Base-by-base conservation (phyloP, 1,284 basidiomycete genomes). In the Taiwanofungus camphoratus region DNA sequence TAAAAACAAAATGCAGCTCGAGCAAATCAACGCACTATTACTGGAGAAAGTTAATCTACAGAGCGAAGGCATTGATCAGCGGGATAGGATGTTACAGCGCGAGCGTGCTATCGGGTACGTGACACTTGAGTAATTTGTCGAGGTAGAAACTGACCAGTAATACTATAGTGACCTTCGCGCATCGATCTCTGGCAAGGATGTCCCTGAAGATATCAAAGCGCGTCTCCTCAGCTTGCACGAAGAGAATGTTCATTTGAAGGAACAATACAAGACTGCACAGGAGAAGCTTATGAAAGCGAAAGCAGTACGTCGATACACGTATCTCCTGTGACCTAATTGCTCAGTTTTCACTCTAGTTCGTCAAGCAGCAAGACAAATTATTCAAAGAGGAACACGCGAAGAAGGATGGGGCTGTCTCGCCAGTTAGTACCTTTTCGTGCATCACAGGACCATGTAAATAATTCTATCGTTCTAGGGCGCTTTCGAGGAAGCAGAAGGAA, bases 31-130 rank as follows among this genome's bases (percentile, higher is more conserved):
- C 54, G 75, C 65, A 4, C 71, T 97, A 27, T 68, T 98, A 2
- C 70, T 95, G 43, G 94, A 97, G 62, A 97, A 97, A 69, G 85
- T 96, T 45, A 88, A 78, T 53, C 65, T 96, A 36, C 94, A 96
- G 63, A 84, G 80, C 52, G 87, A 92, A 36, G 82, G 87, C 19
- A 90, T 94, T 52, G 82, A 82, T 22, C 87, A 91, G 55, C 72
- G 90, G 46, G 92, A 94, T 59, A 78, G 71, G 60, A 81, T 89
- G 75, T 68, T 95, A 27, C 82, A 87, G 56, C 76, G 88, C 40
- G 87, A 91, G 58, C 76, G 83, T 39, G 83, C 85, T 51, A 80
- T 88, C 56, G 82, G 83, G 85, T 87, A 59, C 46, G 77, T 61
- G 26, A 4, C 21, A 18, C 19, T 30, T 35, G 24, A 7, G 9